Evolutionary conservation across 345 rosid species (phyloP).

Genomic region (Lepidium africanum): DNA sequence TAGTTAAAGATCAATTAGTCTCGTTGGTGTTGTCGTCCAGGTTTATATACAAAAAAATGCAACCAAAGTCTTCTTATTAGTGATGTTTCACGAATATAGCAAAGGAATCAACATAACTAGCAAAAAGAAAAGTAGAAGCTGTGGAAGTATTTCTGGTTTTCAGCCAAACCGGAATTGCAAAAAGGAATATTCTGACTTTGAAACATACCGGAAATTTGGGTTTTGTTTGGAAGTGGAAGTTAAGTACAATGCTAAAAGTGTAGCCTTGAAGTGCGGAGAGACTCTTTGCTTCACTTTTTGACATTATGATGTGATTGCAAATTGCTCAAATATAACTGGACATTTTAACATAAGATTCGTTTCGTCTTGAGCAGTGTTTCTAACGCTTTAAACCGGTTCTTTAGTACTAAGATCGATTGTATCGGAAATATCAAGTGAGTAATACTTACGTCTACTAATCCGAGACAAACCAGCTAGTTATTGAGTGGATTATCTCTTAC

Average conservation of each 20-base stretch:
- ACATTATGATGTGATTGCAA: not conserved
- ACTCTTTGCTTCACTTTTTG: conserved; percentile 22
- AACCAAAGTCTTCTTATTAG: not conserved
- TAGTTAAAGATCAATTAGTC: not conserved
- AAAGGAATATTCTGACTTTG: not conserved
- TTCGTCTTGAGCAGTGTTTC: conserved; percentile 12
- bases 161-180: not conserved
- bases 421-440: not conserved
- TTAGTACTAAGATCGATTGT: not conserved
- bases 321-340: conserved; percentile 7
- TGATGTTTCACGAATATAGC: conserved; percentile 10
- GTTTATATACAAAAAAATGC: conserved; percentile 2
- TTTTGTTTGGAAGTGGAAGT: not conserved
- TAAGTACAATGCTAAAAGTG: conserved; percentile 7
- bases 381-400: conserved; percentile 1
- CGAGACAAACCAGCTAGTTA: not conserved
- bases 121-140: not conserved
- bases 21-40: not conserved
- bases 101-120: conserved; percentile 6
- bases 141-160: not conserved
- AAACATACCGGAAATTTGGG: conserved; percentile 3
- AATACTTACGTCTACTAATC: not conserved
- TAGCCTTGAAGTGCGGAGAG: not conserved
- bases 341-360: not conserved
- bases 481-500: not conserved